Evolutionary conservation across 108 stramenopile species (phyloP), one percentile per base, ranked within the genome.

Genomic region (Nitzschia inconspicua): DNA sequence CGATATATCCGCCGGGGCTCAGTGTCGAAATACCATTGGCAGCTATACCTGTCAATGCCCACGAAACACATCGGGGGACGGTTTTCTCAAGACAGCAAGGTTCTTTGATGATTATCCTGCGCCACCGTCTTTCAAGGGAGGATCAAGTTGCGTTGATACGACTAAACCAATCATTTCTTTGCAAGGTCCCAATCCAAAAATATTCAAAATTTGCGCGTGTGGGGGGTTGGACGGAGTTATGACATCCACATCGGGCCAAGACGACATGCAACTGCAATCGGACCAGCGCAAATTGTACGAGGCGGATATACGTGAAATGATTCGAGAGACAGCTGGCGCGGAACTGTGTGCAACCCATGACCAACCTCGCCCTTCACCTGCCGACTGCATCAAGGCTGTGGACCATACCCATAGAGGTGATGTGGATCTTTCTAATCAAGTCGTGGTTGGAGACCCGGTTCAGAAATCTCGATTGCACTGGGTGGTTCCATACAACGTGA

Each of bases 21-120:
- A 37, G 19, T 96, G 95, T 60, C 44, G 72, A 32, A 92, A 96
- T 74, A 87, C 80, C 26, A 54, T 73, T n/a, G 95, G 95, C 7
- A 78, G 79, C 39, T 96, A 95, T 74, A 60, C 86, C 6, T 96
- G 95, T 65, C 41, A 80, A 35, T 96, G 95, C 68, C 94, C 95
- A 1, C 32, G 65, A 40, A 82, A 76, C 31, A 93, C 92, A 14
- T 61, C 66, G 39, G 95, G 95, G 8, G 95, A 96, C 66, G 95
- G 95, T 28, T 96, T 92, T 60, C 47, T 73, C 6, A 44, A 63
- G 3, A 37, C 39, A 20, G 47, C 65, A 4, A 49, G 24, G 4
- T 79, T 73, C 35, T 66, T 57, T 43, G 86, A 78, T 14, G 47
- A 25, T 4, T 51, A 54, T 13, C 41, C 40, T 2, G 28, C 48